These are phyloP conservation scores for Talaromyces albobiverticillius DNA, from an alignment of 2,329 filamentous ascomycete species.

Conservation along the genomic window DNA sequence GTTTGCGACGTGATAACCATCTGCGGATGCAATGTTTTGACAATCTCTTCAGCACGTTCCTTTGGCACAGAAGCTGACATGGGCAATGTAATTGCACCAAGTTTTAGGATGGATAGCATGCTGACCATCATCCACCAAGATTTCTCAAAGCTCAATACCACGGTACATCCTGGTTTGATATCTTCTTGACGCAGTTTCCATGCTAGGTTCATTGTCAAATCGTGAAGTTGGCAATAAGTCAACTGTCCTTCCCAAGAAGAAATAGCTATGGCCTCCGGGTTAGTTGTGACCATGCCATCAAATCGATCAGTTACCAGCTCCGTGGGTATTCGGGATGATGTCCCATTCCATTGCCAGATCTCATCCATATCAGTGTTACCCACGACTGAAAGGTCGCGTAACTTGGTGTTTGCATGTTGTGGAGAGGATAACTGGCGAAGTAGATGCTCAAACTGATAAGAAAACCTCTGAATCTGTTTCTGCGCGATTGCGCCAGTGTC, in stretches of 20 bases:
- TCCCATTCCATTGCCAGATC: constrained; percentile 1
- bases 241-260: constrained; percentile 27
- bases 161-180: constrained; percentile 23
- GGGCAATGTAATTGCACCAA: constrained; percentile 15
- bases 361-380: constrained; percentile 2
- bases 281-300: background rate
- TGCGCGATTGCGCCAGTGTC: constrained; percentile 6
- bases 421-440: background rate
- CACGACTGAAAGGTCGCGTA: background rate
- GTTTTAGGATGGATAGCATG: constrained; percentile 17
- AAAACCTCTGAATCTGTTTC: constrained; percentile 5
- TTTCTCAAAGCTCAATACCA: constrained; percentile 23
- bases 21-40: constrained; percentile 7
- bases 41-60: constrained; percentile 1
- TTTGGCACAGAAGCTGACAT: background rate
- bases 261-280: constrained; percentile 27
- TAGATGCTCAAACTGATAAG: constrained; percentile 5
- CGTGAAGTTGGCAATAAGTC: constrained; percentile 31
- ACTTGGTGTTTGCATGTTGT: background rate
- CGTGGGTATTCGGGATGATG: background rate
- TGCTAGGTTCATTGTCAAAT: constrained; percentile 30
- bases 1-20: constrained; percentile 3
- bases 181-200: constrained; percentile 27
- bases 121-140: constrained; percentile 16
- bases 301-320: constrained; percentile 9